phyloP scores from a whole-genome alignment of 2,329 filamentous ascomycete species.

The Lecanicillium sp. region DNA sequence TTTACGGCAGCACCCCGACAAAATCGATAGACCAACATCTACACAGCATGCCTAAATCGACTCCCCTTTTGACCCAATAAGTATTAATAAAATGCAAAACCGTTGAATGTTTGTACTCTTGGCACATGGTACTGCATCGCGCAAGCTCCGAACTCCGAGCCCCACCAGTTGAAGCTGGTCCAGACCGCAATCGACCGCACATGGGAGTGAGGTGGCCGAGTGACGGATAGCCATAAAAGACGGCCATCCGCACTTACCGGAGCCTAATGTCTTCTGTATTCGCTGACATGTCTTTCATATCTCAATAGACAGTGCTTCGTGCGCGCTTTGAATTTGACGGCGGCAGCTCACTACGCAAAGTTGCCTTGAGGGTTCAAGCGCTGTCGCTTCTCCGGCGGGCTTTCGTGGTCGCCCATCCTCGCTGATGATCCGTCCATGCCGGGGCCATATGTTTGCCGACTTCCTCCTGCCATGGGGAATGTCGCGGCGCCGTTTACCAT shows the following conservation, averaged over 20 bases:
- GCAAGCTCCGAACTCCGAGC: conserved; percentile 15
- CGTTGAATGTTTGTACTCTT: not conserved
- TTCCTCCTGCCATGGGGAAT: conserved; percentile 30
- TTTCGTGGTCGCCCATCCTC: conserved; percentile 32
- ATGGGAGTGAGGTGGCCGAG: not conserved
- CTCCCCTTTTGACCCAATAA: too few relatives aligned
- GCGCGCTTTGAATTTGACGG: not conserved
- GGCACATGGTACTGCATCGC: conserved; percentile 7
- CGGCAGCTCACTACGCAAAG: conserved; percentile 30
- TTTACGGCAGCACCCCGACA: too few relatives aligned
- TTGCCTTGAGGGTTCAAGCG: conserved; percentile 40
- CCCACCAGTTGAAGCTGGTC: conserved; percentile 19
- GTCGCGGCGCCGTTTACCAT: conserved; percentile 37
- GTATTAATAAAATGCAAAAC: not conserved
- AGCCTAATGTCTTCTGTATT: not conserved
- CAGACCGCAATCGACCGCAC: conserved; percentile 23
- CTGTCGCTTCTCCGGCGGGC: conserved; percentile 48
- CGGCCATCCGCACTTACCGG: conserved; percentile 1
- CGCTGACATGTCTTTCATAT: not conserved
- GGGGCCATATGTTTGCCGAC: conserved; percentile 12
- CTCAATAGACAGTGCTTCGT: not conserved
- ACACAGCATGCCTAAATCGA: too few relatives aligned
- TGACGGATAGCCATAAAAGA: conserved; percentile 5
- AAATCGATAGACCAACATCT: too few relatives aligned
- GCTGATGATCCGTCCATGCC: conserved; percentile 19